These are phyloP conservation scores for Uronychia binucleata DNA, from an alignment of 73 alveolate species.

Conservation along the genomic window DNA sequence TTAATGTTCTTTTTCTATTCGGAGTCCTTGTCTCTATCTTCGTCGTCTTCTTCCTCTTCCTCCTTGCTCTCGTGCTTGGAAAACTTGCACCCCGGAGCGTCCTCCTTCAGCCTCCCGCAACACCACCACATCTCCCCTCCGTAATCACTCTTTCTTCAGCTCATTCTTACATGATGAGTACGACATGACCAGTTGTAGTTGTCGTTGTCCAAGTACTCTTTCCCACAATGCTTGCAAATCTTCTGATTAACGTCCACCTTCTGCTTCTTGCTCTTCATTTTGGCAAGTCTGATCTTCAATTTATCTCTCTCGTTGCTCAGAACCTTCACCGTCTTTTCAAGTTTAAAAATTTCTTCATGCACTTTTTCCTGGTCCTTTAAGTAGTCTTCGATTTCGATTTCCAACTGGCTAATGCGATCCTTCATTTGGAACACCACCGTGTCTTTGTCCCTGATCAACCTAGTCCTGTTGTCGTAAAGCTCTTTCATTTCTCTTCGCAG, in stretches of 20 bases:
- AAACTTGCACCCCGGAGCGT: slow-evolving; percentile 78
- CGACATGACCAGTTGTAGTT: slow-evolving; percentile 77
- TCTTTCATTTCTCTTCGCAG: slow-evolving; percentile 24
- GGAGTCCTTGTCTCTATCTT: slow-evolving; percentile 25
- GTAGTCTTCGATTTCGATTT: slow-evolving; percentile 15
- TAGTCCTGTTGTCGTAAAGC: slow-evolving; percentile 16
- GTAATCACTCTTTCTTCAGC: slow-evolving; percentile 51
- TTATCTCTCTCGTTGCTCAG: slow-evolving; percentile 50
- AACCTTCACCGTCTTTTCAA: slow-evolving; percentile 40
- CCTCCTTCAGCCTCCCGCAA: slow-evolving; percentile 70
- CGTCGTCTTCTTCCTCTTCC: slow-evolving; percentile 70
- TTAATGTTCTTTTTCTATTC: slow-evolving; percentile 20
- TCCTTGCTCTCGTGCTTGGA: slow-evolving; percentile 72
- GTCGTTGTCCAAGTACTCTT: slow-evolving; percentile 64
- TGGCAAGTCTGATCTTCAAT: slow-evolving; percentile 46
- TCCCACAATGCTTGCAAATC: slow-evolving; percentile 69
- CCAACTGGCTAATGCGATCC: slow-evolving; percentile 40
- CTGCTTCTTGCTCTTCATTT: slow-evolving; percentile 45
- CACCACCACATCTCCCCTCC: slow-evolving; percentile 88
- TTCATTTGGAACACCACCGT: slow-evolving; percentile 35
- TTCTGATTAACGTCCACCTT: slow-evolving; percentile 36
- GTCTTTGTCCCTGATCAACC: slow-evolving; percentile 35
- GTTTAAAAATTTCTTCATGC: slow-evolving; percentile 28
- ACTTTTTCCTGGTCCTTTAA: slow-evolving; percentile 22
- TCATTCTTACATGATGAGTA: slow-evolving; percentile 54